phyloP scores from a whole-genome alignment of 2,329 filamentous ascomycete species.

The Ophiostoma sp. region DNA sequence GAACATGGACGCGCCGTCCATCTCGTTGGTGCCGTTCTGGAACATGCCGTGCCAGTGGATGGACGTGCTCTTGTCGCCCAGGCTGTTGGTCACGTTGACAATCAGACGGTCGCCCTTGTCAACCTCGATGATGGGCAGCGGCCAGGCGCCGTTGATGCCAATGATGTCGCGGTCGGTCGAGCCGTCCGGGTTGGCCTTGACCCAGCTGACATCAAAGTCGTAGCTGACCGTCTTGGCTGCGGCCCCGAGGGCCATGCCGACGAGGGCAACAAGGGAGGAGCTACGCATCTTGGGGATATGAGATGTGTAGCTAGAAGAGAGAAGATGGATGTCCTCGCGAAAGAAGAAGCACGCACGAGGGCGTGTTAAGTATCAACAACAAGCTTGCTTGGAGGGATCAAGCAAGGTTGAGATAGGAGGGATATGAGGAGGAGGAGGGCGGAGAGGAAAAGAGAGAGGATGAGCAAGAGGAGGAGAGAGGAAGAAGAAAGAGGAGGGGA shows the following conservation, averaged over 20 bases:
- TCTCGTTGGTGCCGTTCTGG: constrained; percentile 60
- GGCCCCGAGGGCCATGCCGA: constrained; percentile 24
- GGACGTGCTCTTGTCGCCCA: constrained; percentile 58
- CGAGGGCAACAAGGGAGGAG: constrained; percentile 18
- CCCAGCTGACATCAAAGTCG: constrained; percentile 67
- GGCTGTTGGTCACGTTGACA: constrained; percentile 53
- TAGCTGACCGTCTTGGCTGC: constrained; percentile 47
- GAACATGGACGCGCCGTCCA: constrained; percentile 64
- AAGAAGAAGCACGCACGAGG: constrained; percentile 14
- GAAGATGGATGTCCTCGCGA: neutral
- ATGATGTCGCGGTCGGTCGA: constrained; percentile 59
- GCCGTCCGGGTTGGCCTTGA: constrained; percentile 66
- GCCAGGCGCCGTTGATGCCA: constrained; percentile 73
- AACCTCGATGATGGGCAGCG: constrained; percentile 60
- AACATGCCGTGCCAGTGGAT: constrained; percentile 68
- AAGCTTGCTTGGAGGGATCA: constrained; percentile 15
- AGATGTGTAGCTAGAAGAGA: neutral
- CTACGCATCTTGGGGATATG: constrained; percentile 17
- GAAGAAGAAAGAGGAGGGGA: neutral
- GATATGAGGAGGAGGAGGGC: neutral
- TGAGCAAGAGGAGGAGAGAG: neutral
- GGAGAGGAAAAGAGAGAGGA: neutral
- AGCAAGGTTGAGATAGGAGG: constrained; percentile 4
- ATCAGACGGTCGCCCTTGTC: constrained; percentile 57
- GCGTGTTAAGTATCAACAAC: constrained; percentile 10